phyloP scores from a whole-genome alignment of 139 green algal genomes.

The Chlamydomonas asymmetrica region DNA sequence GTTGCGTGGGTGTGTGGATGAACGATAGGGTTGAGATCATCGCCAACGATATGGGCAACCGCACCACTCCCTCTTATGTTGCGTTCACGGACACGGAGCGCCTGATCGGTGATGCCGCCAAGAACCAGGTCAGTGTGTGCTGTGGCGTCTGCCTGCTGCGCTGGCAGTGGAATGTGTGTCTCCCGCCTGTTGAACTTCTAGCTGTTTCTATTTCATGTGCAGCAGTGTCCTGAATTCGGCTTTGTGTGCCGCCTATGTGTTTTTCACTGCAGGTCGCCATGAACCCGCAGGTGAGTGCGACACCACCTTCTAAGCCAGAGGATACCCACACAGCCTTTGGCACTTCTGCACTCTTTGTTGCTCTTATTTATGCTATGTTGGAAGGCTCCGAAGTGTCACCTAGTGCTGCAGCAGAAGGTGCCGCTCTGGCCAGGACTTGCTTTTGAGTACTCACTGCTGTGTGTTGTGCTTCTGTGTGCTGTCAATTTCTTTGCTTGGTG shows the following conservation, averaged over 20 bases:
- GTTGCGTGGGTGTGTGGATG: conserved; percentile 88
- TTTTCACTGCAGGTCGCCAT: conserved; percentile 18
- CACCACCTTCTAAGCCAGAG: too few species aligned
- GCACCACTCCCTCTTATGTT: conserved; percentile 95
- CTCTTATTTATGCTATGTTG: too few species aligned
- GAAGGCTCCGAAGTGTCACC: too few species aligned
- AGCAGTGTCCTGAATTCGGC: neutral
- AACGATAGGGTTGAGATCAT: conserved; percentile 91
- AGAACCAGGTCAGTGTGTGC: conserved; percentile 88
- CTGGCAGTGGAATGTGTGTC: neutral
- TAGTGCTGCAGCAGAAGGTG: too few species aligned
- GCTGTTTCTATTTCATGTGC: neutral
- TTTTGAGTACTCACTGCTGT: too few species aligned
- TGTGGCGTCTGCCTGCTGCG: neutral
- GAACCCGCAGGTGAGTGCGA: too few species aligned
- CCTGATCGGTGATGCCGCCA: conserved; percentile 94
- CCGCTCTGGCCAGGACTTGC: too few species aligned
- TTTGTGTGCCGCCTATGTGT: too few species aligned
- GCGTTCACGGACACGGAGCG: conserved; percentile 97
- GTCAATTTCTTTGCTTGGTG: too few species aligned
- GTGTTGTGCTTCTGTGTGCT: too few species aligned
- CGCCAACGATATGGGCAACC: conserved; percentile 92
- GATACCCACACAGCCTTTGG: too few species aligned
- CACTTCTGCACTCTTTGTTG: too few species aligned
- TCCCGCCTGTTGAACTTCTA: neutral